Evolutionary conservation across 495 filamentous ascomycete genomes (phyloP), one percentile per base, ranked within the genome.

Genomic region (Cetradonia linearis): DNA sequence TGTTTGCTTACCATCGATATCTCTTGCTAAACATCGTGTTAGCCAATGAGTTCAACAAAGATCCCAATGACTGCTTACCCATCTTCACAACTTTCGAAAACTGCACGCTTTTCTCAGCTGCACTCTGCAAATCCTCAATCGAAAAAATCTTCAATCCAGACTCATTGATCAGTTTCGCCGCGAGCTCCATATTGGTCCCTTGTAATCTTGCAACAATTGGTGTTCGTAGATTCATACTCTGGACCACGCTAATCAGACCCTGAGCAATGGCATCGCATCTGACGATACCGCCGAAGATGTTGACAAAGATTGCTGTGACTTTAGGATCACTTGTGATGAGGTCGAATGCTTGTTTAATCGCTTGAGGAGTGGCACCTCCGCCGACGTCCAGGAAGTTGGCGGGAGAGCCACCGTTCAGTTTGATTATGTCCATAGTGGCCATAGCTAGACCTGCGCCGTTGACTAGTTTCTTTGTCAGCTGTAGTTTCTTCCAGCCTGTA

Each of bases 341-440:
- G 73, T 93, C 89, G 72, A 98, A 98, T 61, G 93, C 93, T 74
- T 89, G 84, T 80, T 92, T 89, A 78, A 98, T 98, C 63, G 93
- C 93, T 66, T 89, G 86, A 14, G 92, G 89, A 58, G 93, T 98
- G 63, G 93, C 93, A 77, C 93, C 93, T 72, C 93, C 93, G 65
- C 93, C 93, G 63, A 97, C 94, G 71, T 98, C 93, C 61, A 98
- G 81, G 86, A 98, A 98, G 81, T 98, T 98, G 61, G 93, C 93
- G 56, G 93, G 93, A 69, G 81, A 80, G 56, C 93, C 93, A 69
- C 93, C 93, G 77, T 98, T 98, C 31, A 98, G 83, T 82, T 98
- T 98, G 82, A 98, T 98, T 76, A 98, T 97, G 75, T 98, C 93
- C 93, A 98, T 98, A 66, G 93, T 98, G 58, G 93, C 93, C 93